Evolutionary conservation across 2,329 filamentous ascomycete species (phyloP).

Genomic region (Calcarisporium arbuscula): DNA sequence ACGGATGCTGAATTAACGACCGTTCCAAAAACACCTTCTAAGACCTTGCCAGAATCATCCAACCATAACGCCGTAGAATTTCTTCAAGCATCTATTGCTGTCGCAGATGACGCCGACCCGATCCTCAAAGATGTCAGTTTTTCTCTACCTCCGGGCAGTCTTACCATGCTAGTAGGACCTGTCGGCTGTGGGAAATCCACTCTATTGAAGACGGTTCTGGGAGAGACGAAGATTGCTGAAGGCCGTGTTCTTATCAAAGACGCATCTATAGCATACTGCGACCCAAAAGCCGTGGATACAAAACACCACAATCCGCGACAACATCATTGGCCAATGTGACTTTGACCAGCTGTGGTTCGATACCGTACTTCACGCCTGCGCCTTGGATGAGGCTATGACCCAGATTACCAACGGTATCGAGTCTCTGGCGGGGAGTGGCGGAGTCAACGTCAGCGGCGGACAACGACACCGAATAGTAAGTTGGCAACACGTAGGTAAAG

Average conservation of each 20-base stretch:
- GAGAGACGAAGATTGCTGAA: neutral
- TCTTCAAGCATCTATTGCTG: conserved; percentile 34
- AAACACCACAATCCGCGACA: neutral
- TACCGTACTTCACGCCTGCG: conserved; percentile 10
- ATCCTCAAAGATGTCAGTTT: too few relatives aligned
- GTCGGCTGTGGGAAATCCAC: conserved; percentile 31
- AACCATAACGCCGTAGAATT: conserved; percentile 35
- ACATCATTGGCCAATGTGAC: neutral
- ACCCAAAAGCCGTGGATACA: neutral
- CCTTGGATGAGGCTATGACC: conserved; percentile 19
- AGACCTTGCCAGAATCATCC: conserved; percentile 30
- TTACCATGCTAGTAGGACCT: conserved; percentile 7
- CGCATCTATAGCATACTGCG: neutral
- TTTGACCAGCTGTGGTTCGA: conserved; percentile 19
- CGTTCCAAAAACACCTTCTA: conserved; percentile 28
- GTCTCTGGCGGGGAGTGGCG: conserved; percentile 26
- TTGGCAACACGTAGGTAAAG: conserved; percentile 1
- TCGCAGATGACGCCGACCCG: conserved; percentile 30
- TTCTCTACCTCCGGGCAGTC: too few relatives aligned
- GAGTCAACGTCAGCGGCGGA: conserved; percentile 30
- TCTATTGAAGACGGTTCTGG: neutral
- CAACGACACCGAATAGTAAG: conserved; percentile 28
- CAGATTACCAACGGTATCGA: conserved; percentile 20
- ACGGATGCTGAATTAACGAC: conserved; percentile 20
- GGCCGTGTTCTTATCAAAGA: neutral